Conservation (phyloP, 768 basidiomycete genomes). For the Guyanaporus albipodus region DNA sequence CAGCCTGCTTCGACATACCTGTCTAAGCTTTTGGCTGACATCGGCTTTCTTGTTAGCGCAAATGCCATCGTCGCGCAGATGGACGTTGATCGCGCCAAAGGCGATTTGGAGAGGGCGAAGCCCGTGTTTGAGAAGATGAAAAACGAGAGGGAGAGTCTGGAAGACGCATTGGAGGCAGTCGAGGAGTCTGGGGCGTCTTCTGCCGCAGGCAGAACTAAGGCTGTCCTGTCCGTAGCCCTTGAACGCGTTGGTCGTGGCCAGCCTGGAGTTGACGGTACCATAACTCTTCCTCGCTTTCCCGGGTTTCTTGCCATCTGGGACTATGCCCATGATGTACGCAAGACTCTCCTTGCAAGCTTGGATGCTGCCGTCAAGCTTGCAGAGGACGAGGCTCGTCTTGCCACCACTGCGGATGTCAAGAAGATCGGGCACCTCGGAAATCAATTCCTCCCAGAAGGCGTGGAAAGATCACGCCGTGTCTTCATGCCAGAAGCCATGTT, state of each 20-base stretch:
- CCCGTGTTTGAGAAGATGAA: slow-evolving; percentile 91
- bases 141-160: slow-evolving; percentile 64
- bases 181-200: slow-evolving; percentile 71
- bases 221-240: slow-evolving; percentile 61
- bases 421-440: slow-evolving; percentile 69
- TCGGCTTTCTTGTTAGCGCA: slow-evolving; percentile 80
- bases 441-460: slow-evolving; percentile 71
- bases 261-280: slow-evolving; percentile 50
- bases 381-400: slow-evolving; percentile 76
- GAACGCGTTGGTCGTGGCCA: slow-evolving; percentile 75
- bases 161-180: slow-evolving; percentile 69
- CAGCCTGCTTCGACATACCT: slow-evolving; percentile 92
- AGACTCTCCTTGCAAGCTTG: slow-evolving; percentile 70
- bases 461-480: slow-evolving; percentile 74
- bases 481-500: slow-evolving; percentile 99
- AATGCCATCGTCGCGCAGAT: slow-evolving; percentile 83
- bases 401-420: slow-evolving; percentile 62
- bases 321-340: slow-evolving; percentile 78
- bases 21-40: slow-evolving; percentile 81
- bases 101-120: slow-evolving; percentile 61
- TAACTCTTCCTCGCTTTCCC: slow-evolving; percentile 74
- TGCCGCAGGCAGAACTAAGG: slow-evolving; percentile 52
- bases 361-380: slow-evolving; percentile 76
- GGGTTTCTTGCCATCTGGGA: slow-evolving; percentile 82
- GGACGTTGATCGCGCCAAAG: slow-evolving; percentile 69